Evolutionary conservation across 2,329 filamentous ascomycete species (phyloP).

Genomic region (Mycosphaerella sp.): DNA sequence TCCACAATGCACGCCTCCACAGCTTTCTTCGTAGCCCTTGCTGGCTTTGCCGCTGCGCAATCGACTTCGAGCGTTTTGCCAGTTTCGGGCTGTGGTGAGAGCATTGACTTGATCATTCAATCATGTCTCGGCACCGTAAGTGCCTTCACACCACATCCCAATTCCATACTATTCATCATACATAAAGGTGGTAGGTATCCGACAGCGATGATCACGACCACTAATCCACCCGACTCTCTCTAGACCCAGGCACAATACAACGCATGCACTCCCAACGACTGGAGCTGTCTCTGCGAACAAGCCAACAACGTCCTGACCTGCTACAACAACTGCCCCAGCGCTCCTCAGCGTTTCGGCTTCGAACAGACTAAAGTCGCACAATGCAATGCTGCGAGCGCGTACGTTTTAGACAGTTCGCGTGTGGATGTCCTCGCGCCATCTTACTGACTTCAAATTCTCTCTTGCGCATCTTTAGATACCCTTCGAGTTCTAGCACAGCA

Average conservation of each 20-base stretch:
- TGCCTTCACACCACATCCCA: background rate
- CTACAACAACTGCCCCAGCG: slow-evolving; percentile 59
- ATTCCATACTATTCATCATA: no score
- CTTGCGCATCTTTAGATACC: slow-evolving; percentile 4
- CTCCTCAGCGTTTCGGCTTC: slow-evolving; percentile 32
- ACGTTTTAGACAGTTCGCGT: slow-evolving; percentile 12
- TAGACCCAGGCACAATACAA: slow-evolving; percentile 40
- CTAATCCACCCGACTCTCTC: slow-evolving; percentile 45
- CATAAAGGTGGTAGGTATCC: no score
- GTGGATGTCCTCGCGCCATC: background rate
- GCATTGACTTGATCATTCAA: slow-evolving; percentile 36
- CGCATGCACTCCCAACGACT: slow-evolving; percentile 45
- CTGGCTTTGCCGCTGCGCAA: slow-evolving; percentile 40
- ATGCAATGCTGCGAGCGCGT: slow-evolving; percentile 33
- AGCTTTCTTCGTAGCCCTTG: slow-evolving; percentile 31
- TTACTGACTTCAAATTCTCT: background rate
- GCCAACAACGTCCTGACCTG: slow-evolving; percentile 44
- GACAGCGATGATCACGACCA: background rate
- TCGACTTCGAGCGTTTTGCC: slow-evolving; percentile 30
- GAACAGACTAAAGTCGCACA: slow-evolving; percentile 34
- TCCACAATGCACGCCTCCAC: slow-evolving; percentile 19
- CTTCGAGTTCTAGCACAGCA: slow-evolving; percentile 48
- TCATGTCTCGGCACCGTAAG: slow-evolving; percentile 1
- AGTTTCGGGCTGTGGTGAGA: slow-evolving; percentile 33
- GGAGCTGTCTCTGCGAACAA: slow-evolving; percentile 53